Percentiles rank a stretch among this genome's conserved stretches.
Conservation (phyloP, 2,329 filamentous ascomycete genomes). For the Penicillium psychrosexuale region DNA sequence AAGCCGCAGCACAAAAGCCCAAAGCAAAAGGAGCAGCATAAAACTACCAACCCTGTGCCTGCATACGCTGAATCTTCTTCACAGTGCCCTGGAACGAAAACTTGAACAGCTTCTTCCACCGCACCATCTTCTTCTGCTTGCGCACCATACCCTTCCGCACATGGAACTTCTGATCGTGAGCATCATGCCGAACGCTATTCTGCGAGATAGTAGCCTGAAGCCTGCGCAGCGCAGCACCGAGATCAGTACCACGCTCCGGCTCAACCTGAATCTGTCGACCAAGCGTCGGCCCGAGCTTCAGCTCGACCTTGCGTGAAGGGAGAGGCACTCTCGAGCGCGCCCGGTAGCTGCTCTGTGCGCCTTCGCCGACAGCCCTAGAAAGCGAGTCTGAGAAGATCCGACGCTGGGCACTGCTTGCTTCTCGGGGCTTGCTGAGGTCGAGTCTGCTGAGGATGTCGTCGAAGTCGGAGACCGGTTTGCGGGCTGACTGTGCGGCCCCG, state of each 20-base stretch:
- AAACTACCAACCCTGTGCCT: constrained; percentile 46
- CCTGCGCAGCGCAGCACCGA: constrained; percentile 28
- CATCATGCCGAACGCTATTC: constrained; percentile 37
- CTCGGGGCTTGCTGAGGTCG: constrained; percentile 23
- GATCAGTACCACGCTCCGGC: constrained; percentile 33
- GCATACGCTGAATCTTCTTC: constrained; percentile 43
- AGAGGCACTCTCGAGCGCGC: constrained; percentile 9
- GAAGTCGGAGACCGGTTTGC: constrained; percentile 23
- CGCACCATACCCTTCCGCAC: constrained; percentile 41
- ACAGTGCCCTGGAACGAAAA: constrained; percentile 45
- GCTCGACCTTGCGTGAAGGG: constrained; percentile 27
- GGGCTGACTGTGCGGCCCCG: not conserved
- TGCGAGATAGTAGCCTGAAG: constrained; percentile 25
- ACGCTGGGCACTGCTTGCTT: not conserved
- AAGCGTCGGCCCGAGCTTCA: constrained; percentile 39
- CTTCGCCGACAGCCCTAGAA: constrained; percentile 21
- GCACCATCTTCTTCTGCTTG: constrained; percentile 38
- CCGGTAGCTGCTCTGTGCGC: constrained; percentile 10
- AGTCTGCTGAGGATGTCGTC: constrained; percentile 35
- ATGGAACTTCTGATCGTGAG: constrained; percentile 40
- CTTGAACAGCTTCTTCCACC: constrained; percentile 47
- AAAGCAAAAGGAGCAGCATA: not conserved
- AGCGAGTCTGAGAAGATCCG: constrained; percentile 17
- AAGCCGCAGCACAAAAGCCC: constrained; percentile 1
- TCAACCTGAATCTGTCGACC: constrained; percentile 37